Percentiles rank a stretch among this genome's conserved stretches.
These are phyloP conservation scores for Ophiostoma triangulosporum DNA, from an alignment of 2,329 filamentous ascomycete genomes.

Conservation along the genomic window DNA sequence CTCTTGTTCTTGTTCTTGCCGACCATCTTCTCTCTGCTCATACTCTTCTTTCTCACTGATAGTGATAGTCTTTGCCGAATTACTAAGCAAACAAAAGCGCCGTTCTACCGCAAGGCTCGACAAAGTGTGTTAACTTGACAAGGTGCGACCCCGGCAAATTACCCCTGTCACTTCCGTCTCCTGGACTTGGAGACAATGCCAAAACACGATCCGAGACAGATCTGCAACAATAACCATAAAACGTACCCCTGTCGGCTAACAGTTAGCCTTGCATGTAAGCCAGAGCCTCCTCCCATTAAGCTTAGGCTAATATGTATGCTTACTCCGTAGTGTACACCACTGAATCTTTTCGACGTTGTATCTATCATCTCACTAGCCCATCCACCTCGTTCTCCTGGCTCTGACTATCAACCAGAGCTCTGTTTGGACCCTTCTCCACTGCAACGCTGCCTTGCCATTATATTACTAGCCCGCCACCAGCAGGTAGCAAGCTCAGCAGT, in stretches of 20 bases:
- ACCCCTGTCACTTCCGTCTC: slow-evolving; percentile 1
- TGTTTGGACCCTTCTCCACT: slow-evolving; percentile 6
- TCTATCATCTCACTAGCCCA: neutral
- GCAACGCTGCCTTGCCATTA: slow-evolving; percentile 1
- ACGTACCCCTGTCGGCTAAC: neutral
- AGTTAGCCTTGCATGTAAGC: neutral
- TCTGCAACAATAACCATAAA: slow-evolving; percentile 28
- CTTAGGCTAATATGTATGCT: neutral
- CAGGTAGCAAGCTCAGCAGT: too few relatives aligned
- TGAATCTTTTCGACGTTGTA: neutral
- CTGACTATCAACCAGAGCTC: neutral
- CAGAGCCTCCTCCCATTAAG: neutral
- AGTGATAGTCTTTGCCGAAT: too few relatives aligned
- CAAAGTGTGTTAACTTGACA: neutral
- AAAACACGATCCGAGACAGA: slow-evolving; percentile 37
- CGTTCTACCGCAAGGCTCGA: neutral
- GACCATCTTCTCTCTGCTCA: too few relatives aligned
- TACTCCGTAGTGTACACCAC: too few relatives aligned
- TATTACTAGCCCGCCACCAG: neutral
- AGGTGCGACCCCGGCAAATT: neutral
- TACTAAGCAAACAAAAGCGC: too few relatives aligned
- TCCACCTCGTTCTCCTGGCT: too few relatives aligned
- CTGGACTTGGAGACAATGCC: slow-evolving; percentile 16
- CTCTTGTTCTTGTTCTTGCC: too few relatives aligned
- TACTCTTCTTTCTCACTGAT: too few relatives aligned